Evolutionary conservation across 108 stramenopile genomes (phyloP).

Genomic region (Bacterosira constricta): DNA sequence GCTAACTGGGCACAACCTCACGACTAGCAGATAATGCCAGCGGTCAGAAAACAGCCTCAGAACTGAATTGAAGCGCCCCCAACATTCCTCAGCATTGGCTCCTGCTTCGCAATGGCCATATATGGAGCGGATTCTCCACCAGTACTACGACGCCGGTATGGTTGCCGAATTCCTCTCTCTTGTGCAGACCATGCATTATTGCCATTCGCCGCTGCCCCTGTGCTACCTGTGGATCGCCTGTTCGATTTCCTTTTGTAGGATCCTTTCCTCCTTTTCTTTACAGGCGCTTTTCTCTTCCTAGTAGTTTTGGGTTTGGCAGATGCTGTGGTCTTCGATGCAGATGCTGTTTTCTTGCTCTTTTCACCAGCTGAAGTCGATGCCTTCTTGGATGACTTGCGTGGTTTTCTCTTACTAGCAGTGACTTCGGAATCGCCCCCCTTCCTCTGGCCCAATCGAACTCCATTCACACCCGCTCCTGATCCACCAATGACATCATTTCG

Average conservation of each 20-base stretch:
- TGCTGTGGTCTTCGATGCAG: too few species aligned
- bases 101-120: conserved; percentile 30
- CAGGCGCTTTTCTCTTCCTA: neutral
- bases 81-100: conserved; percentile 20
- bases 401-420: too few species aligned
- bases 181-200: conserved; percentile 13
- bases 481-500: conserved; percentile 19
- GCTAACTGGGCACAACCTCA: too few species aligned
- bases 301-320: neutral
- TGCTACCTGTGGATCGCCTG: neutral
- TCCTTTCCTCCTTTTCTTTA: conserved; percentile 3
- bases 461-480: neutral
- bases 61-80: conserved; percentile 27
- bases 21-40: too few species aligned
- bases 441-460: neutral
- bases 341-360: too few species aligned
- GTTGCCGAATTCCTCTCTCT: conserved; percentile 15
- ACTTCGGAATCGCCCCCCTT: too few species aligned
- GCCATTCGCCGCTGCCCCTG: neutral
- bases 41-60: too few species aligned
- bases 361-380: too few species aligned
- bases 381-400: too few species aligned
- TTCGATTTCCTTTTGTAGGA: neutral
- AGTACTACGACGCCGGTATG: neutral
- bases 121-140: neutral